Conservation (phyloP, 139 green algal species). For the Chlorella vulgaris region DNA sequence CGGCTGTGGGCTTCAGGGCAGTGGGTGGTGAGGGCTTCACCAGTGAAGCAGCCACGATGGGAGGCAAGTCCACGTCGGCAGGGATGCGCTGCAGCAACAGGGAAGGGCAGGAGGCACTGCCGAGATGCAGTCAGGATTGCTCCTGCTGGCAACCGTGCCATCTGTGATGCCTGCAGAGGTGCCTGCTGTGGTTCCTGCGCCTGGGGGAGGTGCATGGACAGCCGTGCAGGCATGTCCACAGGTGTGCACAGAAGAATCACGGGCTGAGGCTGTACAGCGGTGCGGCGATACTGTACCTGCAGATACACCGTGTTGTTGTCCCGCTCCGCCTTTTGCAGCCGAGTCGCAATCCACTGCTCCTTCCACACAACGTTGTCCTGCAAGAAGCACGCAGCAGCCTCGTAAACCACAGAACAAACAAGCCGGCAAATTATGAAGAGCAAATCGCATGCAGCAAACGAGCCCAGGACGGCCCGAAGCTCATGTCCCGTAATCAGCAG, state of each 20-base stretch:
- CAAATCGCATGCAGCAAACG: too few relatives aligned
- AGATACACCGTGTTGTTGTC: slow-evolving; percentile 72
- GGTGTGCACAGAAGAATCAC: not conserved
- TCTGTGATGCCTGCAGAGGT: too few relatives aligned
- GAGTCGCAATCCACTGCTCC: slow-evolving; percentile 45
- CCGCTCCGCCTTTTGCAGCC: slow-evolving; percentile 48
- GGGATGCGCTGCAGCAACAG: slow-evolving; percentile 51
- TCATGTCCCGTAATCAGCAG: too few relatives aligned
- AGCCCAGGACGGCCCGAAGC: too few relatives aligned
- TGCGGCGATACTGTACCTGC: slow-evolving; percentile 30
- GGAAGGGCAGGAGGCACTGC: too few relatives aligned
- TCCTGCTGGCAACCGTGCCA: too few relatives aligned
- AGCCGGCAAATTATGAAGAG: too few relatives aligned
- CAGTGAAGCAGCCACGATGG: slow-evolving; percentile 60
- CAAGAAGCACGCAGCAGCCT: too few relatives aligned
- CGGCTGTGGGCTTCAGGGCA: slow-evolving; percentile 35
- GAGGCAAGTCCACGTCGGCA: slow-evolving; percentile 50
- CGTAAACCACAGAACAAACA: too few relatives aligned
- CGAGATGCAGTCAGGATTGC: too few relatives aligned
- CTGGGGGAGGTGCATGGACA: too few relatives aligned
- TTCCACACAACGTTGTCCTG: slow-evolving; percentile 45
- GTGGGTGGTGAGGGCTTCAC: slow-evolving; percentile 62
- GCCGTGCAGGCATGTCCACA: not conserved
- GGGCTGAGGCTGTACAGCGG: not conserved
- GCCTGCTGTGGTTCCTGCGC: too few relatives aligned